Evolutionary conservation across 129 eudicot species (phyloP).

Genomic region (Tanacetum coccineum): DNA sequence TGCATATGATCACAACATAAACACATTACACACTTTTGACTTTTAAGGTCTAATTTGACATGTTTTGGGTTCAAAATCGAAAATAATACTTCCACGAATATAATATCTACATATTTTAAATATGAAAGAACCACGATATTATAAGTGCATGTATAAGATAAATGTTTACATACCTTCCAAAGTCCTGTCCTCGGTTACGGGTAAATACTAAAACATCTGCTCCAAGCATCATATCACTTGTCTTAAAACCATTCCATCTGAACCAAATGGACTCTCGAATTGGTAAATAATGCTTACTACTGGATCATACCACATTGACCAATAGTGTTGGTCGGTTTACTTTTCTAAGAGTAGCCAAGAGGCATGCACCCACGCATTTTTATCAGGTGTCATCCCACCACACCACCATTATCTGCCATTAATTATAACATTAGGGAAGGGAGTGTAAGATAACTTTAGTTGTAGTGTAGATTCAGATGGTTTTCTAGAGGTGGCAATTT

Average conservation of each 20-base stretch:
- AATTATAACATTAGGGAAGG: not conserved
- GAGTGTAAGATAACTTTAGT: too few species aligned
- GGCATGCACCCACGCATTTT: constrained; percentile 68
- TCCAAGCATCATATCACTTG: constrained; percentile 82
- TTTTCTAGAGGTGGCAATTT: too few species aligned
- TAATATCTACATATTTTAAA: too few species aligned
- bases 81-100: too few species aligned
- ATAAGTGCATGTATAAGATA: too few species aligned
- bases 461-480: too few species aligned
- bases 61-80: too few species aligned
- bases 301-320: constrained; percentile 48
- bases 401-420: constrained; percentile 50
- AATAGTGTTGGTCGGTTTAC: constrained; percentile 59
- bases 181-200: constrained; percentile 46
- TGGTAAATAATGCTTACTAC: not conserved
- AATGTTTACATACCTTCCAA: constrained; percentile 29
- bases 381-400: constrained; percentile 75
- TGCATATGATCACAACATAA: too few species aligned
- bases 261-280: constrained; percentile 1
- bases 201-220: constrained; percentile 76
- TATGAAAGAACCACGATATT: too few species aligned
- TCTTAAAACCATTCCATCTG: constrained; percentile 59
- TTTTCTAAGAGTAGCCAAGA: constrained; percentile 66
- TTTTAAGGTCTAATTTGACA: too few species aligned
- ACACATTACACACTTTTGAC: too few species aligned